Conservation (phyloP, 1,284 basidiomycete species). For the Rhodotorula glutinis region DNA sequence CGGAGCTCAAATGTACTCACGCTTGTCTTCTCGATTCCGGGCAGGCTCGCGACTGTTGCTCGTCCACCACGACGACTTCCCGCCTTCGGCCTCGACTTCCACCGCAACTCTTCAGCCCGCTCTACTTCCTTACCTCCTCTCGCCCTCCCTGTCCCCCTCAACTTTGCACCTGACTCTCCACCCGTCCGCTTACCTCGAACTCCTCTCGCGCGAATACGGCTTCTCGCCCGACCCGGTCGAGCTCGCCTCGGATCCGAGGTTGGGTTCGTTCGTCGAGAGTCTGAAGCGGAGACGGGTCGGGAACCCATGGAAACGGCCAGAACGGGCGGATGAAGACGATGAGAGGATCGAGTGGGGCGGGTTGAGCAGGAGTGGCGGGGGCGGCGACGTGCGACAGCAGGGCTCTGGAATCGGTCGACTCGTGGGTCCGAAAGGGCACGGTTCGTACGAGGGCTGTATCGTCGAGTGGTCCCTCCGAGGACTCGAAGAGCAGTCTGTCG, state of each 20-base stretch:
- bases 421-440: no score
- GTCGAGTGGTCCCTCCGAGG: conserved; percentile 29
- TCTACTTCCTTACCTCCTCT: conserved; percentile 23
- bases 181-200: conserved; percentile 34
- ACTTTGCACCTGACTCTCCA: conserved; percentile 37
- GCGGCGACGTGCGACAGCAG: conserved; percentile 11
- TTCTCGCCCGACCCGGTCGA: conserved; percentile 7
- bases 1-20: no score
- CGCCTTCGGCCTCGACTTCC: conserved; percentile 2
- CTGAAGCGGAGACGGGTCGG: conserved; percentile 17
- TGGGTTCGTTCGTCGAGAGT: conserved; percentile 13
- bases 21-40: no score
- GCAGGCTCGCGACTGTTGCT: conserved; percentile 31
- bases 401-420: no score
- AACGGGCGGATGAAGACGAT: conserved; percentile 22
- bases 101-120: not conserved
- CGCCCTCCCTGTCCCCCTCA: conserved; percentile 29
- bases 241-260: conserved; percentile 13
- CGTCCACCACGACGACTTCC: conserved; percentile 33
- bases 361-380: not conserved
- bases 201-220: conserved; percentile 35
- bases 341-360: conserved; percentile 31
- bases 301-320: conserved; percentile 22
- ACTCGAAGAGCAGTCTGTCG: conserved; percentile 1
- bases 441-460: conserved; percentile 15